Base-by-base conservation (phyloP, 129 eudicot species). In the Helianthus tuberosus region DNA sequence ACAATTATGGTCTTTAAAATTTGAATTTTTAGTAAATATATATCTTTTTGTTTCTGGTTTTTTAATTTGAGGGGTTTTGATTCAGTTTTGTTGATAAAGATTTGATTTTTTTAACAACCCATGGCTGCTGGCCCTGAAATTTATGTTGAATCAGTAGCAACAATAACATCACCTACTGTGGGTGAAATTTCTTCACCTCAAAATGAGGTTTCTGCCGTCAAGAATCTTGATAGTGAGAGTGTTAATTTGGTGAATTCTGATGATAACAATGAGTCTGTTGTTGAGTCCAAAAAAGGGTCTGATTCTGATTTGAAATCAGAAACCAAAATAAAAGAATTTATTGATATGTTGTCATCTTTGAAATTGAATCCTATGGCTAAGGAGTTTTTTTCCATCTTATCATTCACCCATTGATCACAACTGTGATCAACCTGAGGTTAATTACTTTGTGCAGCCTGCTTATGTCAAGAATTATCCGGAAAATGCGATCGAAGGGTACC, bases 341-440 rank as follows among this genome's bases (percentile, higher is more conserved):
- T 85, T 77, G 91, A 93, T 15, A 90, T 93, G 87, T 71, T 93
- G 75, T 90, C 96, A 35, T 64, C 69, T 64, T 64, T 64, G 82
- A 93, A 93, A 83, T 32, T 93, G 86, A 93, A 93, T 86, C 98
- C 98, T 12, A 16, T 88, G 91, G 98, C 98, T 10, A 81, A 93
- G 75, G 98, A 93, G 74, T 93, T 93, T 51, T n/a, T 64, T 93
- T 51, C 98, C 98, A 66, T 93, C 98, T 23, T 84, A 86, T 9
- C 85, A 87, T 66, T 72, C 84, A 47, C 75, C 75, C 6, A 50
- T 32, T 80, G 88, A 85, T 82, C 84, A 64, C 71, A 73, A 82
- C 83, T 83, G 78, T 5, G 86, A 84, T 83, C 94, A 89, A 74
- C 77, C 80, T 64, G 84, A 69, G 41, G 5, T 78, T 51, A 79